phyloP scores from a whole-genome alignment of 257 asterid genomes.

The Primulina eburnea region DNA sequence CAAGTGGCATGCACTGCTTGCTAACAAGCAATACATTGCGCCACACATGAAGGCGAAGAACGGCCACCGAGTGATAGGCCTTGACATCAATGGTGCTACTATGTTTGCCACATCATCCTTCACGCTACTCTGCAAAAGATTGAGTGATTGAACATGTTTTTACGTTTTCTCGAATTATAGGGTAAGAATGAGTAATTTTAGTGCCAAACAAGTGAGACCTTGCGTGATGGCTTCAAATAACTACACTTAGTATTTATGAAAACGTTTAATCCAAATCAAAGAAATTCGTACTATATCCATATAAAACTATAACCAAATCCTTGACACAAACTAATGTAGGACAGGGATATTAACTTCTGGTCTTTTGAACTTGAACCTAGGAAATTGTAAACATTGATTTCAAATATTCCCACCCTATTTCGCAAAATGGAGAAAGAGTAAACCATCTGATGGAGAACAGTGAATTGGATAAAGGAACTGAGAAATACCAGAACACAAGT shows the following conservation, averaged over 20 bases:
- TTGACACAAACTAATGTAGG: not conserved
- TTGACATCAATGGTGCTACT: slow-evolving; percentile 61
- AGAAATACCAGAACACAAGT: slow-evolving; percentile 62
- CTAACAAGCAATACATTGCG: slow-evolving; percentile 91
- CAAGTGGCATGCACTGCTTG: slow-evolving; percentile 92
- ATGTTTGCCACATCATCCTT: slow-evolving; percentile 75
- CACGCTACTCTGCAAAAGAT: slow-evolving; percentile 56
- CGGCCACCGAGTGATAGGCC: slow-evolving; percentile 97
- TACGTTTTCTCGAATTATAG: too few relatives aligned
- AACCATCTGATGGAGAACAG: slow-evolving; percentile 16
- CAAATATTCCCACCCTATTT: not conserved
- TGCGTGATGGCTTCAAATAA: not conserved
- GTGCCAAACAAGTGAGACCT: not conserved
- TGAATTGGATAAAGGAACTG: slow-evolving; percentile 18
- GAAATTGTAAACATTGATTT: not conserved
- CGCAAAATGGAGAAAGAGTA: not conserved
- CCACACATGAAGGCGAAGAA: slow-evolving; percentile 92
- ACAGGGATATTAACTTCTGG: not conserved
- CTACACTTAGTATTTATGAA: not conserved
- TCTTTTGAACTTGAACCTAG: slow-evolving; percentile 1
- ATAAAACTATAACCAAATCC: not conserved
- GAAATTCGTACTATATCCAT: not conserved
- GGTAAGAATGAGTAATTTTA: not conserved
- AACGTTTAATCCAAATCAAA: not conserved
- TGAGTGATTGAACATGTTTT: not conserved